These are phyloP conservation scores for Solanum hybrid DNA, from an alignment of 305 asterid genomes.

Conservation along the genomic window DNA sequence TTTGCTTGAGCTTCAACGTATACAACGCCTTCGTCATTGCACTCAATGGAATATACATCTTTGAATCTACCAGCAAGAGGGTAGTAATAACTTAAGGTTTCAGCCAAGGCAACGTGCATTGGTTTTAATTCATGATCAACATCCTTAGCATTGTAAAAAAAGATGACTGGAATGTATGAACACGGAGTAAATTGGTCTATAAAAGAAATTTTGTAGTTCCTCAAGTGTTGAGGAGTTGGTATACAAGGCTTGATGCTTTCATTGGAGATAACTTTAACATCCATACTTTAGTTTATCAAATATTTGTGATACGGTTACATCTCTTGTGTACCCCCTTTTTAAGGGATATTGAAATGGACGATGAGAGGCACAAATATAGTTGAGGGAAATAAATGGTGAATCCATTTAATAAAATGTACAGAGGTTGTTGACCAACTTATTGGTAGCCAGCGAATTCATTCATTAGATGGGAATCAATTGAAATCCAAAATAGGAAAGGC, in stretches of 20 bases:
- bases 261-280: slow-evolving; percentile 7
- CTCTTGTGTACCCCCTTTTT: neutral
- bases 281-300: neutral
- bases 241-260: slow-evolving; percentile 13
- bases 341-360: neutral
- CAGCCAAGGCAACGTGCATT: slow-evolving; percentile 1
- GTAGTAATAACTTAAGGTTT: slow-evolving; percentile 16
- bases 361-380: neutral
- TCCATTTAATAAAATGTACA: neutral
- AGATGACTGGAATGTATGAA: slow-evolving; percentile 11
- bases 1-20: slow-evolving; percentile 12
- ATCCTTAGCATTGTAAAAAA: slow-evolving; percentile 2
- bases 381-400: neutral
- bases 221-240: slow-evolving; percentile 13
- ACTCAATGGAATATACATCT: slow-evolving; percentile 5
- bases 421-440: neutral
- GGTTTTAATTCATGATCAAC: neutral
- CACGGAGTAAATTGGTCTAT: slow-evolving; percentile 15
- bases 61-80: slow-evolving; percentile 24
- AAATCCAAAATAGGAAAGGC: neutral
- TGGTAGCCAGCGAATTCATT: neutral
- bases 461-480: neutral
- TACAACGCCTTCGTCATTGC: slow-evolving; percentile 19
- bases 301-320: neutral
- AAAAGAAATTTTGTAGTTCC: slow-evolving; percentile 8